These are phyloP conservation scores for Fusarium heterosporum DNA, from an alignment of 2,329 filamentous ascomycete genomes.

Conservation along the genomic window DNA sequence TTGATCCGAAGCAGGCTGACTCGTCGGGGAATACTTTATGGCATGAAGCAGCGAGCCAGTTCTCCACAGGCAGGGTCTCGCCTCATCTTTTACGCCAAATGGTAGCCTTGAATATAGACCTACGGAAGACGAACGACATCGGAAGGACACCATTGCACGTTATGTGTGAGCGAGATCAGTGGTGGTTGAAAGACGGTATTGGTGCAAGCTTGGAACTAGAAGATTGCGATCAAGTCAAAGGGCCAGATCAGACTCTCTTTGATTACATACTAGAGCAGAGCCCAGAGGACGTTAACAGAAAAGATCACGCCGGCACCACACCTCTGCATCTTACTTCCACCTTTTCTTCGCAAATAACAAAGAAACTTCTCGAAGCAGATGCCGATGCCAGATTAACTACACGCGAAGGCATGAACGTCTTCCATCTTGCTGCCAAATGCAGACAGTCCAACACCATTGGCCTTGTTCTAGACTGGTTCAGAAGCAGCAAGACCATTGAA, in stretches of 20 bases:
- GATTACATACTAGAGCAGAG: neutral
- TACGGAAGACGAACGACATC: too few relatives aligned
- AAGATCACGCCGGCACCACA: slow-evolving; percentile 30
- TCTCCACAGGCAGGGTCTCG: too few relatives aligned
- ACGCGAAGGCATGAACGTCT: slow-evolving; percentile 51
- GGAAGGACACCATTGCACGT: neutral
- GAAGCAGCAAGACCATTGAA: accelerated
- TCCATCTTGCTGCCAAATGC: slow-evolving; percentile 55
- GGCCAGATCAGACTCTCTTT: neutral
- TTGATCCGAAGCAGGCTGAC: too few relatives aligned
- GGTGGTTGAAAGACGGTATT: too few relatives aligned
- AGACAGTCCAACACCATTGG: slow-evolving; percentile 52
- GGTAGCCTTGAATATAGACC: too few relatives aligned
- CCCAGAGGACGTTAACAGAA: neutral
- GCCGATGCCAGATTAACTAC: slow-evolving; percentile 51
- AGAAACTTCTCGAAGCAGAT: slow-evolving; percentile 51
- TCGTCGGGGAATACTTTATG: too few relatives aligned
- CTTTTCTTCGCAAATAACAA: slow-evolving; percentile 37
- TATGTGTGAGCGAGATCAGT: neutral
- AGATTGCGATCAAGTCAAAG: neutral
- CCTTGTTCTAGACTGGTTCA: slow-evolving; percentile 39
- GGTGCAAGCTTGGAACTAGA: neutral
- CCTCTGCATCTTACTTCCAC: slow-evolving; percentile 43
- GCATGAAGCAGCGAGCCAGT: too few relatives aligned
- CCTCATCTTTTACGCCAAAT: too few relatives aligned